These are phyloP conservation scores for Mimosa bimucronata DNA, from an alignment of 306 rosid species.

Conservation along the genomic window DNA sequence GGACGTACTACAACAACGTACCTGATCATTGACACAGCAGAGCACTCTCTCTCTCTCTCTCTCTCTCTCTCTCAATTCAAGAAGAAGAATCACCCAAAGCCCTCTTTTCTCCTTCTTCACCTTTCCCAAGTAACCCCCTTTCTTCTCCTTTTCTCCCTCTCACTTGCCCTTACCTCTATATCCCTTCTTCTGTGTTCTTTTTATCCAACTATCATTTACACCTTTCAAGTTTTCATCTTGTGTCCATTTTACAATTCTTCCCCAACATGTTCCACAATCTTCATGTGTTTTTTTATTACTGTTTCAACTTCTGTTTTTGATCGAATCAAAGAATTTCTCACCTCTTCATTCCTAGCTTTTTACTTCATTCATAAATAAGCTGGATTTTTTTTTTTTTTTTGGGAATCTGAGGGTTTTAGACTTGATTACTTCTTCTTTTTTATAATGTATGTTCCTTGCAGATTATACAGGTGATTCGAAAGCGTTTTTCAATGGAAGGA, in stretches of 20 bases:
- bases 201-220: no score
- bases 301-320: not conserved
- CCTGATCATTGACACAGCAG: not conserved
- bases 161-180: no score
- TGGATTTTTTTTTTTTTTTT: not conserved
- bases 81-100: not conserved
- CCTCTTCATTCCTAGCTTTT: not conserved
- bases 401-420: no score
- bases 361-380: not conserved
- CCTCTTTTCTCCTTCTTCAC: not conserved
- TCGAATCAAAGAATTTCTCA: not conserved
- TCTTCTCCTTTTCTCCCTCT: not conserved
- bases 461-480: conserved; percentile 12
- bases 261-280: no score
- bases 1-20: not conserved
- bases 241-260: no score
- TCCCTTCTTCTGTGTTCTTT: not conserved
- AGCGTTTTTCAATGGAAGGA: conserved; percentile 59
- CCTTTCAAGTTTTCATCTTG: not conserved
- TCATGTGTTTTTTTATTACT: no score
- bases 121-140: no score
- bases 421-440: no score
- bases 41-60: not conserved
- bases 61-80: not conserved
- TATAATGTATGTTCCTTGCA: conserved; percentile 10